phyloP scores from a whole-genome alignment of 2,329 filamentous ascomycete species.

The Calycina marina region DNA sequence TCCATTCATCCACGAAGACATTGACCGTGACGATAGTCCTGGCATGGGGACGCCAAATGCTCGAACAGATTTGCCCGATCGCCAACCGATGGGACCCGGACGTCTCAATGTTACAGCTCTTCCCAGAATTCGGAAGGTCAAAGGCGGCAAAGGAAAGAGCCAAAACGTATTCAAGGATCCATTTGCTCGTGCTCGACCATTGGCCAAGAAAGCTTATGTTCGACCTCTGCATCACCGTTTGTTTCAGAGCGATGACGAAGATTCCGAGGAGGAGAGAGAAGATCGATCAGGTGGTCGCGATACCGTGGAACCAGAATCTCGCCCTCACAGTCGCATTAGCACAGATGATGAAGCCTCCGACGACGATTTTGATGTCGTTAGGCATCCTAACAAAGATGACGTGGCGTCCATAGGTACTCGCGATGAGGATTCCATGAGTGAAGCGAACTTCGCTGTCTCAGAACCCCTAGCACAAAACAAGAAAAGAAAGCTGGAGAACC shows the following conservation, averaged over 20 bases:
- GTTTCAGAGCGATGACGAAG: constrained; percentile 60
- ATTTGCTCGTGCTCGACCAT: constrained; percentile 45
- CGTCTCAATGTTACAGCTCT: constrained; percentile 48
- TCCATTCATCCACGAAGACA: constrained; percentile 40
- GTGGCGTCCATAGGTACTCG: constrained; percentile 27
- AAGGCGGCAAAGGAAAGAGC: constrained; percentile 38
- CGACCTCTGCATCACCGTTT: constrained; percentile 72
- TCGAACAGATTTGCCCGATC: constrained; percentile 45
- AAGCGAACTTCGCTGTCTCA: constrained; percentile 52
- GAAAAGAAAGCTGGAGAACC: constrained; percentile 65
- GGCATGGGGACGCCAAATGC: constrained; percentile 52
- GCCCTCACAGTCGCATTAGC: constrained; percentile 61
- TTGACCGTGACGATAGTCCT: constrained; percentile 43
- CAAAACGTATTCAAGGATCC: constrained; percentile 53
- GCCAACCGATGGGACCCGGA: constrained; percentile 30
- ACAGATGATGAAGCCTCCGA: constrained; percentile 36
- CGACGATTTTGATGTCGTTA: constrained; percentile 15
- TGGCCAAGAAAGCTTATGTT: constrained; percentile 44
- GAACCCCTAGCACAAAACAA: constrained; percentile 38
- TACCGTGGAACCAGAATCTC: constrained; percentile 75
- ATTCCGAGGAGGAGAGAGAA: constrained; percentile 71
- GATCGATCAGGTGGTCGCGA: constrained; percentile 52
- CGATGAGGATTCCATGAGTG: constrained; percentile 56
- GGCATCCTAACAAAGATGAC: constrained; percentile 9
- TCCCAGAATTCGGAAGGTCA: constrained; percentile 61